phyloP scores from a whole-genome alignment of 345 rosid species.

The Camelina neglecta region DNA sequence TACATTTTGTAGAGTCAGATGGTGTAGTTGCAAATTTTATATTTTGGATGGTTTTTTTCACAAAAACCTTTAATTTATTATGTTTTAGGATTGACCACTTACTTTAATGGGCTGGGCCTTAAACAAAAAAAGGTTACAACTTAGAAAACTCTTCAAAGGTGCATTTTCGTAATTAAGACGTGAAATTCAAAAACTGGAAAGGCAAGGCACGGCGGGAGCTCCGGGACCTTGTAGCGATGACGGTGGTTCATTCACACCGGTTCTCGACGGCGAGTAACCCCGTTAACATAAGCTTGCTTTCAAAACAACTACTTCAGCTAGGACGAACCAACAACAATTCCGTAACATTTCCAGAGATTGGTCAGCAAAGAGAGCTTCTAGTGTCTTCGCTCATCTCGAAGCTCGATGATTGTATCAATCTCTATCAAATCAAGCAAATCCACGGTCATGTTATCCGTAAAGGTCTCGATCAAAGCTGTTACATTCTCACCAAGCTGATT shows the following conservation, averaged over 20 bases:
- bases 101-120: no score
- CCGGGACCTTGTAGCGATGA: constrained; percentile 28
- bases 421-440: constrained; percentile 59
- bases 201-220: constrained; percentile 10
- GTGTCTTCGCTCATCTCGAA: constrained; percentile 52
- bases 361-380: constrained; percentile 38
- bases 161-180: not conserved
- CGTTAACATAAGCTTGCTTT: constrained; percentile 26
- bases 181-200: not conserved
- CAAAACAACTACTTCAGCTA: constrained; percentile 42
- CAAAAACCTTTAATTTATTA: no score
- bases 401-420: constrained; percentile 53
- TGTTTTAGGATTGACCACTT: no score
- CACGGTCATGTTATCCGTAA: constrained; percentile 57
- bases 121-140: no score
- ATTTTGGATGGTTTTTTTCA: no score
- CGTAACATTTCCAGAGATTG: constrained; percentile 40
- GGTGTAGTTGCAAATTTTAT: no score
- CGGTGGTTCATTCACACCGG: constrained; percentile 40
- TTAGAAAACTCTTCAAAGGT: no score
- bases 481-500: constrained; percentile 67
- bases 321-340: constrained; percentile 25
- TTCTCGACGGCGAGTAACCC: constrained; percentile 38
- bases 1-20: no score
- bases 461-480: constrained; percentile 62